These are phyloP conservation scores for Populus davidiana DNA, from an alignment of 345 rosid genomes.

Conservation along the genomic window DNA sequence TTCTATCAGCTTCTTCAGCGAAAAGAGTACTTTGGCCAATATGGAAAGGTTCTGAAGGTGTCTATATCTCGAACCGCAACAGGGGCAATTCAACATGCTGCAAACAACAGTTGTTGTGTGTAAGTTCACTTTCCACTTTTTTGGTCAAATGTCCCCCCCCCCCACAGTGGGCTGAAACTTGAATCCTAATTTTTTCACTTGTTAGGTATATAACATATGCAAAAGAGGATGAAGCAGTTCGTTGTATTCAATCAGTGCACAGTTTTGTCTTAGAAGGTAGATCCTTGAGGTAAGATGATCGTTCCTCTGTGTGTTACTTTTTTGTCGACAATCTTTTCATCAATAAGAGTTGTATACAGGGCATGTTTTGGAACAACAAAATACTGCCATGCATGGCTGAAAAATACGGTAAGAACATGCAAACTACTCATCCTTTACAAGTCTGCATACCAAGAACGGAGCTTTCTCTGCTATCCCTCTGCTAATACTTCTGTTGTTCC, in stretches of 20 bases:
- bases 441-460: neutral
- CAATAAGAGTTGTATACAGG: constrained; percentile 36
- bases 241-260: constrained; percentile 89
- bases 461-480: neutral
- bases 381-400: constrained; percentile 96
- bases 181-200: neutral
- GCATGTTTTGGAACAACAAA: constrained; percentile 96
- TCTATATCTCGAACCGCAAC: constrained; percentile 80
- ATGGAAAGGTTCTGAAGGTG: constrained; percentile 87
- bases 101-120: constrained; percentile 93
- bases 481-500: constrained; percentile 14
- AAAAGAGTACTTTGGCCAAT: constrained; percentile 80
- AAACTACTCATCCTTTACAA: neutral
- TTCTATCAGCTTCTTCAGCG: constrained; percentile 64
- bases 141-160: neutral
- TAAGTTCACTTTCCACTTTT: constrained; percentile 29
- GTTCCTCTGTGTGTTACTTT: neutral
- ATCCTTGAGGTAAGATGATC: constrained; percentile 51
- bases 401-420: constrained; percentile 58
- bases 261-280: constrained; percentile 84
- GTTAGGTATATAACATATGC: constrained; percentile 76
- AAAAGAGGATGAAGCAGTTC: constrained; percentile 82
- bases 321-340: constrained; percentile 10
- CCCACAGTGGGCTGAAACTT: neutral
- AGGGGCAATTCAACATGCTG: constrained; percentile 76